phyloP scores from a whole-genome alignment of 2,329 filamentous ascomycete genomes.

The Paraphoma sp. region DNA sequence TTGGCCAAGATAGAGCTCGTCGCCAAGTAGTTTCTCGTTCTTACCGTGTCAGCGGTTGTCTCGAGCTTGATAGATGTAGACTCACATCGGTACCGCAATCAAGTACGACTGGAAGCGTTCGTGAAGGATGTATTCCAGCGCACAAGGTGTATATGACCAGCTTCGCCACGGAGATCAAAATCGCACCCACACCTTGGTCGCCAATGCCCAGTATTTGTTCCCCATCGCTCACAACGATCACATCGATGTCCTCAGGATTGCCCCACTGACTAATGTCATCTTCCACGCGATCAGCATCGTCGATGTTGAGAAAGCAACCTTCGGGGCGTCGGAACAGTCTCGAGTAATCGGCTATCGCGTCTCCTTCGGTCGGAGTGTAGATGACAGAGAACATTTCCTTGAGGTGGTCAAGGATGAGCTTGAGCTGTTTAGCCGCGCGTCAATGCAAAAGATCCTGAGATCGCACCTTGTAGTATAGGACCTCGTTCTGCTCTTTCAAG shows the following conservation, averaged over 20 bases:
- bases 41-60: constrained; percentile 20
- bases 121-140: constrained; percentile 82
- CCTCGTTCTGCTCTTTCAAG: constrained; percentile 84
- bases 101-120: constrained; percentile 80
- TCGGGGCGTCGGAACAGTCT: constrained; percentile 78
- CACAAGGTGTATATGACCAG: constrained; percentile 82
- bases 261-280: constrained; percentile 73
- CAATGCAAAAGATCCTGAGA: too few species aligned
- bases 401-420: constrained; percentile 78
- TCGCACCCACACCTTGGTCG: constrained; percentile 84
- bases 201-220: constrained; percentile 84
- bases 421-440: background rate
- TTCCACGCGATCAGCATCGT: constrained; percentile 70
- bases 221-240: constrained; percentile 83
- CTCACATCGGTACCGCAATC: constrained; percentile 80
- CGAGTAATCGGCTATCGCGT: constrained; percentile 86
- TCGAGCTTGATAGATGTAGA: background rate
- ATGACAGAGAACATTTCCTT: constrained; percentile 91
- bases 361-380: constrained; percentile 89
- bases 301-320: constrained; percentile 81
- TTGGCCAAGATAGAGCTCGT: constrained; percentile 81
- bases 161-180: constrained; percentile 85
- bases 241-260: constrained; percentile 76
- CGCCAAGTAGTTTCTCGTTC: constrained; percentile 75
- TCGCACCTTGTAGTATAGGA: constrained; percentile 75